These are phyloP conservation scores for Trematosphaeria pertusa DNA, from an alignment of 2,329 filamentous ascomycete species.

Conservation along the genomic window DNA sequence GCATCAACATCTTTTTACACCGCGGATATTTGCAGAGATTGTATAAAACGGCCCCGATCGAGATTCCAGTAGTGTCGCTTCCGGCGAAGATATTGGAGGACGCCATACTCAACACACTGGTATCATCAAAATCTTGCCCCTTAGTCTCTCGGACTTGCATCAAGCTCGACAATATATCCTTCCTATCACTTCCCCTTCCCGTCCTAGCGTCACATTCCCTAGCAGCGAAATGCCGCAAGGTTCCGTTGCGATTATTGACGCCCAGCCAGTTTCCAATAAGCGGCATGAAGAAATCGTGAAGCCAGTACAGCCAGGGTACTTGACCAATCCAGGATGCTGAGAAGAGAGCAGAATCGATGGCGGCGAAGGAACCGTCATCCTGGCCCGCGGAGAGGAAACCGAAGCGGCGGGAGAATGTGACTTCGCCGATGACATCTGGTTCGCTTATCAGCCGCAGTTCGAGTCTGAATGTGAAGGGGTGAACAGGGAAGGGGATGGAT, in stretches of 20 bases:
- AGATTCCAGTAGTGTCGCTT: constrained; percentile 54
- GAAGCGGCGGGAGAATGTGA: constrained; percentile 50
- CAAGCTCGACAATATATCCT: constrained; percentile 50
- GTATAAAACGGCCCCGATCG: constrained; percentile 35
- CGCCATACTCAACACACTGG: constrained; percentile 47
- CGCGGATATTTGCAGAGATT: constrained; percentile 26
- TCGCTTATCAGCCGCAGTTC: not conserved
- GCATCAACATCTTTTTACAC: constrained; percentile 20
- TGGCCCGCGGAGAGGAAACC: constrained; percentile 46
- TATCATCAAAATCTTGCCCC: constrained; percentile 44
- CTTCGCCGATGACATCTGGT: constrained; percentile 51
- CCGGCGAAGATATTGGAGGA: constrained; percentile 49
- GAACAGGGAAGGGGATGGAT: too few relatives aligned
- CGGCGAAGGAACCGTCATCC: constrained; percentile 45
- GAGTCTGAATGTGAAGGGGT: too few relatives aligned
- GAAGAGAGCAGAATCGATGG: constrained; percentile 44
- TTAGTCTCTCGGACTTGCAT: constrained; percentile 46
- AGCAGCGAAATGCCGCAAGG: constrained; percentile 40
- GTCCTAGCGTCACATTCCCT: too few relatives aligned
- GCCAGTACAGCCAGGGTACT: constrained; percentile 44
- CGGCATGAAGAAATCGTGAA: constrained; percentile 44
- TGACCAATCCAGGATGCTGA: constrained; percentile 50
- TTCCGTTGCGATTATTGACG: constrained; percentile 42
- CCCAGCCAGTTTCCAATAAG: constrained; percentile 48
- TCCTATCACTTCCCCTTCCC: constrained; percentile 15